Base-by-base conservation (phyloP, 805 yeast genomes). In the Wickerhamomyces tratensis region DNA sequence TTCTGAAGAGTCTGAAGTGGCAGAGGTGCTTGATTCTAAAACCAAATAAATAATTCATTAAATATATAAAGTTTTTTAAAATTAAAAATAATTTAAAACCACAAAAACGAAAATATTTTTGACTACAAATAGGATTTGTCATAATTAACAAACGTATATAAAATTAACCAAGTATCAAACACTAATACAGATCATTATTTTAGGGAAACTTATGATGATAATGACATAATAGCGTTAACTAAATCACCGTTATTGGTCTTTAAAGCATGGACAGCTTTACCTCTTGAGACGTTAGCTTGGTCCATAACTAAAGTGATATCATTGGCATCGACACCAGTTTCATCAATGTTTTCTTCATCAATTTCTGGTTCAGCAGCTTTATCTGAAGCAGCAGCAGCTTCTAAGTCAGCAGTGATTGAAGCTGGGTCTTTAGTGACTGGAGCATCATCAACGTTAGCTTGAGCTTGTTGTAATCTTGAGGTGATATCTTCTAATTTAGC, bases 401-500 rank as follows among this genome's bases (percentile, higher is more conserved):
- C 74, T 66, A 85, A 75, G 62, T 85, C 94, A 58, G 87, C 87
- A 59, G 86, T 84, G 66, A 85, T 84, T 47, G 86, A 72, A 56
- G 78, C 85, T 60, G 86, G 86, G 56, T 81, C 77, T 68, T 75
- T 79, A 68, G 77, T 76, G 42, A 69, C 68, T 20, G 20, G 20
- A 44, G 73, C 75, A 52, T 69, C 71, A 53, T 68, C 68, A 49
- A 75, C 76, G 55, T 74, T 73, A 50, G 76, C 79, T 67, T 81
- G 85, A 52, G 86, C 86, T 61, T 85, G 85, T 65, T 82, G 85
- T 68, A 85, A 76, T 76, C 88, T 82, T 70, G 86, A 81, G 71
- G 82, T 79, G 69, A 88, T 72, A 74, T 91, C 96, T 69, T 91
- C 97, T 56, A 86, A 84, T 77, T 87, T 86, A 64, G 96, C 95